Evolutionary conservation across 1,284 basidiomycete species (phyloP).

Genomic region (Leccinum proximum): DNA sequence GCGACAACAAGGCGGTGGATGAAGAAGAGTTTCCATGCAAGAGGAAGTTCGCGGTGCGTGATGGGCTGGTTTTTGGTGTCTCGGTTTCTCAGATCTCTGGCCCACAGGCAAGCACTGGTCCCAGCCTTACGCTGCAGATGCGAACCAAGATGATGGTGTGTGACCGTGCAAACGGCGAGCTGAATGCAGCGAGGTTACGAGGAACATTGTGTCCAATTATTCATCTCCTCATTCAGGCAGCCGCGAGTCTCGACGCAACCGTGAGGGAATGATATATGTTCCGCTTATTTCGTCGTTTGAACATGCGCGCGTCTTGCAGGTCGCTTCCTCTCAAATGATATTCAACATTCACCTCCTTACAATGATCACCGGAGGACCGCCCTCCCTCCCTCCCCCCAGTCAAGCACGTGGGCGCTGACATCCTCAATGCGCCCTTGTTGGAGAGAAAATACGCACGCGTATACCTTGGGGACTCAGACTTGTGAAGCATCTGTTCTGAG

Average conservation of each 20-base stretch:
- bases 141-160: constrained; percentile 97
- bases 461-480: constrained; percentile 72
- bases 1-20: constrained; percentile 51
- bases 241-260: constrained; percentile 51
- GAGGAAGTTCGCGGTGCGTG: constrained; percentile 50
- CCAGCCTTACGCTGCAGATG: constrained; percentile 68
- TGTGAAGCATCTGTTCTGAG: constrained; percentile 62
- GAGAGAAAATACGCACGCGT: constrained; percentile 68
- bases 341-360: constrained; percentile 71
- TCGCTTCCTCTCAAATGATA: constrained; percentile 51
- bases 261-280: no score
- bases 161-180: constrained; percentile 71
- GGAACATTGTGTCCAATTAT: constrained; percentile 74
- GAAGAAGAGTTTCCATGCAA: constrained; percentile 42
- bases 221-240: constrained; percentile 65
- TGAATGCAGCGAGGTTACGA: constrained; percentile 72
- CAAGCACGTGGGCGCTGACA: constrained; percentile 76
- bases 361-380: constrained; percentile 58
- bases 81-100: constrained; percentile 9
- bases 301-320: constrained; percentile 29
- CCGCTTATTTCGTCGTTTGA: not conserved
- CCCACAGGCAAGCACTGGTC: constrained; percentile 44
- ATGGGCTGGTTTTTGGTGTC: not conserved
- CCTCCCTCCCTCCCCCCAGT: no score
- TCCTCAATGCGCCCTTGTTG: constrained; percentile 68